Base-by-base conservation (phyloP, 1,284 basidiomycete genomes). In the Apiotrichum brassicae region DNA sequence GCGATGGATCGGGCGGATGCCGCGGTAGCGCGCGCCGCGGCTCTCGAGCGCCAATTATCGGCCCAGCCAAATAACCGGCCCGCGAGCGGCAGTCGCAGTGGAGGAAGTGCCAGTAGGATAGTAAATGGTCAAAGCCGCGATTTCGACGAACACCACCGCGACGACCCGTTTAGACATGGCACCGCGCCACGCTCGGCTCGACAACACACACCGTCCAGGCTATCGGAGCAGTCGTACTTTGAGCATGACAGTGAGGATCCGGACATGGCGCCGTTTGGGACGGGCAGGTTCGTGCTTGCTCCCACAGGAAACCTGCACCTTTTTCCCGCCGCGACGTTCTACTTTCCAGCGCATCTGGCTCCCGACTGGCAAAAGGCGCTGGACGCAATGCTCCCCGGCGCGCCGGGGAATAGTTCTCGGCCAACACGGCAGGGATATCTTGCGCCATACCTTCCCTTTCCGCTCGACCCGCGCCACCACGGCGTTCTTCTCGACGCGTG, bases 261-360 rank as follows among this genome's bases (percentile, higher is more conserved):
- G 5, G 42, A 39, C n/a, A 34, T 25, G 30, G 42, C 44, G 26
- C 59, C 59, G 14, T 60, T 58, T 20, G 51, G 54, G 13, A 58
- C 57, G 0, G 59, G 59, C 1, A 46, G 56, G 5, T 42, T 58
- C 22, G 54, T 58, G 13, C 49, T 60, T 3, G 51, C 56, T 1
- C 48, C 46, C 9, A 56, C 53, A 2, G 59, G 59, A 23, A 56
- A 54, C 32, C 49, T 60, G 9, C 59, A 60, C 42, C 56, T 60
- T 12, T 55, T 43, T 26, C 57, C 59, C 2, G 52, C 53, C 3
- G 56, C 59, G 12, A 60, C 59, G n/a, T 60, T 60, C 47, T 60
- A 60, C 41, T 47, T 46, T 3, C 59, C 59, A 1, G 56, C 59
- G 1, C 48, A 58, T 40, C 46, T 56, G 6, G 53, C 45, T 18